Percentiles rank a stretch among this genome's conserved stretches.
phyloP scores from a whole-genome alignment of 805 yeast species.

The Candida saitoana region DNA sequence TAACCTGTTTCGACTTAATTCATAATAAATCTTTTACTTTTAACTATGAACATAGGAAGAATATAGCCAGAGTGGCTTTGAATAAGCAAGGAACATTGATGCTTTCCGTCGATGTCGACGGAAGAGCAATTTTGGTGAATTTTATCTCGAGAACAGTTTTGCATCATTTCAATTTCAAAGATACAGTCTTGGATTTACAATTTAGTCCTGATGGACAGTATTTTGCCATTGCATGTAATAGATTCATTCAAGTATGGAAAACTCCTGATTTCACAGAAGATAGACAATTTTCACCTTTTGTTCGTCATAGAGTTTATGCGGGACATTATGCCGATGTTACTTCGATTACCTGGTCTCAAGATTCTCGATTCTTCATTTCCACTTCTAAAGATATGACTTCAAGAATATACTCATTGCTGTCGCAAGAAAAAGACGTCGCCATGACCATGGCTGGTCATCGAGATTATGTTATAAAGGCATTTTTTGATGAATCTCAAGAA shows the following conservation, averaged over 20 bases:
- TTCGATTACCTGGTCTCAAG: constrained; percentile 83
- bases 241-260: constrained; percentile 89
- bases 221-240: constrained; percentile 80
- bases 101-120: constrained; percentile 83
- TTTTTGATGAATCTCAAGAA: constrained; percentile 84
- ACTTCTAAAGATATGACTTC: constrained; percentile 89
- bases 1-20: constrained; percentile 79
- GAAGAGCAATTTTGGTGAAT: constrained; percentile 88
- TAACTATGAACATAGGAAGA: constrained; percentile 87
- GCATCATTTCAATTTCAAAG: constrained; percentile 92
- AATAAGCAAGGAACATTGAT: constrained; percentile 78
- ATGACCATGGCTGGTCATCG: constrained; percentile 89
- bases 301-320: constrained; percentile 82
- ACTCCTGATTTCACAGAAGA: constrained; percentile 80
- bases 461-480: constrained; percentile 83
- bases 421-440: constrained; percentile 67
- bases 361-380: constrained; percentile 81
- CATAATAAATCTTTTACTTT: constrained; percentile 85
- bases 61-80: constrained; percentile 72
- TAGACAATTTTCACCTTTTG: constrained; percentile 93
- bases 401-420: constrained; percentile 70
- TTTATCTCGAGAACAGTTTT: constrained; percentile 77
- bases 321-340: constrained; percentile 87
- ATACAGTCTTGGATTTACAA: constrained; percentile 63
- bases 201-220: constrained; percentile 86